phyloP scores from a whole-genome alignment of 148 eudicot genomes.

The Amaranthus hypochondriacus region DNA sequence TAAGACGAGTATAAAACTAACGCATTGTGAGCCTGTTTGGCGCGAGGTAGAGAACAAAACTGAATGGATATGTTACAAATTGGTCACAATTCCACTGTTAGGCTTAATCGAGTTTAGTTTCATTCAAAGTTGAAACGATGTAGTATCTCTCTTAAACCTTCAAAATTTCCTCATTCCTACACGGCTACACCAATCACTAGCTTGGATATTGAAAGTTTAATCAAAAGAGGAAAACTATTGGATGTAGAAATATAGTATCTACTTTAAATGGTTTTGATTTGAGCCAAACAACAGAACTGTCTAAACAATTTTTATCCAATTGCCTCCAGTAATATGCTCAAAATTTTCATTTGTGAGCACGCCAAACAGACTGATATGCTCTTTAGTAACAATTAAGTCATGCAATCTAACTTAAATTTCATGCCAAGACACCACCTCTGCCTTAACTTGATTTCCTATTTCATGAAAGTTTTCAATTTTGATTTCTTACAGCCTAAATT shows the following conservation, averaged over 20 bases:
- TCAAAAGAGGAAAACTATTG: not conserved
- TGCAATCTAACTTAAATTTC: not conserved
- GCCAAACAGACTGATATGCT: conserved; percentile 9
- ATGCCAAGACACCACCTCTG: not conserved
- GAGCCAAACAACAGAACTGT: conserved; percentile 17
- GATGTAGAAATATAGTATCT: not conserved
- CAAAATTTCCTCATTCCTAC: not conserved
- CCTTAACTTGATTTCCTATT: too few relatives aligned
- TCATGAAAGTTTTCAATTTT: not conserved
- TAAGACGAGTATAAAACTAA: conserved; percentile 31
- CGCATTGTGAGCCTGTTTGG: conserved; percentile 15
- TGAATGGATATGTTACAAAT: conserved; percentile 12
- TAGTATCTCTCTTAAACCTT: not conserved
- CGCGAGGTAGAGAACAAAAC: conserved; percentile 12
- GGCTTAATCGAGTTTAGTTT: not conserved
- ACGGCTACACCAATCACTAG: not conserved
- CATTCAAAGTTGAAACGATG: not conserved
- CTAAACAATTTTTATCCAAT: not conserved
- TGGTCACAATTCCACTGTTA: conserved; percentile 2
- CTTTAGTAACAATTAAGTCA: not conserved
- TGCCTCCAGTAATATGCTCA: conserved; percentile 10
- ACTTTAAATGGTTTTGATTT: not conserved
- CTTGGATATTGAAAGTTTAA: not conserved
- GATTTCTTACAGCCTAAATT: not conserved
- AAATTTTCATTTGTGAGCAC: conserved; percentile 2